Evolutionary conservation across 2,329 filamentous ascomycete species (phyloP).

Genomic region (Fusarium begoniae): DNA sequence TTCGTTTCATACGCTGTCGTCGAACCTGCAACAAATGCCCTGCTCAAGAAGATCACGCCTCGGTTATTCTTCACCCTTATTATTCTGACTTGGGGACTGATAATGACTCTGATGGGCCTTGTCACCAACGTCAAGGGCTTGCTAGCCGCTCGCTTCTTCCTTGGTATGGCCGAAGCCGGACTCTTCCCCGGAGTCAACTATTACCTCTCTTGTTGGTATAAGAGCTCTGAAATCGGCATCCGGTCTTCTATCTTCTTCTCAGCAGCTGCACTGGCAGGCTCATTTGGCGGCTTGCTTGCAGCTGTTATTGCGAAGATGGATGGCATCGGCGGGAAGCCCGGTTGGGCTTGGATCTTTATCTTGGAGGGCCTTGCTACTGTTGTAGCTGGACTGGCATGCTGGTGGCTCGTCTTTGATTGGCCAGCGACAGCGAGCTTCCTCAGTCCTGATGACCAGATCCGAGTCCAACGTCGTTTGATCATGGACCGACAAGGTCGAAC

Average conservation of each 20-base stretch:
- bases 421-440: neutral
- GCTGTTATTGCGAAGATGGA: neutral
- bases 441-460: neutral
- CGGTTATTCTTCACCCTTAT: neutral
- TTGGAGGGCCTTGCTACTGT: neutral
- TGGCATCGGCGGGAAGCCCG: neutral
- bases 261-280: neutral
- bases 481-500: neutral
- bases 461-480: neutral
- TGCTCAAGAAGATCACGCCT: neutral
- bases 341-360: neutral
- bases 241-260: neutral
- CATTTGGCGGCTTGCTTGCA: neutral
- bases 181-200: neutral
- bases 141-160: neutral
- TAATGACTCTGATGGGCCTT: neutral
- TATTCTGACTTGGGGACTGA: neutral
- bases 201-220: neutral
- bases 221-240: neutral
- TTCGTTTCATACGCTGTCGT: neutral
- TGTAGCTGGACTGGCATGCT: neutral
- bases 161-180: neutral
- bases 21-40: neutral
- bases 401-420: neutral
- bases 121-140: neutral